Base-by-base conservation (phyloP, 805 yeast species). In the Barnettozyma salicaria region DNA sequence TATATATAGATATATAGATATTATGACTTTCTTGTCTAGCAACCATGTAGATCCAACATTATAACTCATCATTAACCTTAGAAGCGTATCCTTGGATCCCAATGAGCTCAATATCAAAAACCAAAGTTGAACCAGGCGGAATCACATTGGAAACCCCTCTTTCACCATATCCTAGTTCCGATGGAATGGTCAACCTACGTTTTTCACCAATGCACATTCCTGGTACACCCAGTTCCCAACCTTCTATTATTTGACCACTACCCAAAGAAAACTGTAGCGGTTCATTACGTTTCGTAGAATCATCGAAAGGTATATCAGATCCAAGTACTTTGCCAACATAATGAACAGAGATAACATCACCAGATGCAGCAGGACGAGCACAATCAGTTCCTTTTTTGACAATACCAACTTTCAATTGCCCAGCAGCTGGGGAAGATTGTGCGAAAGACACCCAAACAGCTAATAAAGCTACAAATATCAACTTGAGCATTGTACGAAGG, bases 161-260 rank as follows among this genome's bases (percentile, higher is more conserved):
- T 20, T 63, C 60, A 36, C 97, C 97, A 50, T 88, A 88, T 7
- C 75, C 96, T 48, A 86, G 59, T 22, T 71, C 68, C 6, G 94
- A 72, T 32, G 96, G 96, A 55, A 89, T 85, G 20, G 76, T 73
- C 49, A 88, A 67, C 48, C 72, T 79, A 56, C 96, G 74, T 64
- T 79, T 69, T 60, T 88, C 96, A 31, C 96, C 96, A 58, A 85
- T 66, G 61, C 97, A 88, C 94, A 50, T 50, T 32, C 64, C 81
- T 78, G 26, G 67, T 34, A 87, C 63, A 28, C 96, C 96, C 60
- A 80, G 76, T 45, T 88, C 97, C 96, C 96, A 88, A 41, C 97
- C 96, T 42, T 68, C 55, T 54, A 88, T 88, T 22, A 88, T 96
- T 51, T 74, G 80, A 5, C 94, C 89, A 19, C 61, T 58, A 28